Percentiles rank a stretch among this genome's conserved stretches.
phyloP scores from a whole-genome alignment of 2,329 filamentous ascomycete genomes.

The Blastomyces gilchristii region DNA sequence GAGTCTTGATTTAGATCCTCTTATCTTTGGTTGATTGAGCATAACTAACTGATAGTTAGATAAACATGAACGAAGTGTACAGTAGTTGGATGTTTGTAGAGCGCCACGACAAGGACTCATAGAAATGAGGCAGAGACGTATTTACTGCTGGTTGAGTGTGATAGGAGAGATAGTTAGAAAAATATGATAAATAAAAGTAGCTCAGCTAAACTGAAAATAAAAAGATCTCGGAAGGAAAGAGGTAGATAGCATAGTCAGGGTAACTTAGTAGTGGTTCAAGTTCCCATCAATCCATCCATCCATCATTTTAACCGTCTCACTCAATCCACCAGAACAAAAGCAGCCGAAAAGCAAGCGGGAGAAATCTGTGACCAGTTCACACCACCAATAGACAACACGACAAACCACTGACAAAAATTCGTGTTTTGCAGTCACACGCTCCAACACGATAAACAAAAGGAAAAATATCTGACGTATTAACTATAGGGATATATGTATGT shows the following conservation, averaged over 20 bases:
- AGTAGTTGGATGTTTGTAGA: neutral
- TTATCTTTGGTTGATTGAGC: neutral
- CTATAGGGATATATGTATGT: neutral
- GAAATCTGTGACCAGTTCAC: neutral
- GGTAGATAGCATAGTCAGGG: constrained; percentile 1
- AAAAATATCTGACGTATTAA: neutral
- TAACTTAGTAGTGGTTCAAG: neutral
- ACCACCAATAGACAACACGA: neutral
- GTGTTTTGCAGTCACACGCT: neutral
- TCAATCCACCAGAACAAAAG: neutral
- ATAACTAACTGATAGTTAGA: neutral
- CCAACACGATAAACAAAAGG: neutral
- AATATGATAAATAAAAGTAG: neutral
- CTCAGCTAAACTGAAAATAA: neutral
- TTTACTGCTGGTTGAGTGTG: neutral
- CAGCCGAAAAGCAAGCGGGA: neutral
- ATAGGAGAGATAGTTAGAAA: neutral
- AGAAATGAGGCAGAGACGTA: neutral
- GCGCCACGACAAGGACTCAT: neutral
- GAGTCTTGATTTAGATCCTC: neutral
- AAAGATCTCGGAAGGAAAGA: neutral
- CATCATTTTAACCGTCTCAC: neutral
- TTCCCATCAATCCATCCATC: neutral
- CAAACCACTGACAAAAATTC: neutral
- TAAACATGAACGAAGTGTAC: no score